These are phyloP conservation scores for Sclerotinia minor DNA, from an alignment of 2,329 filamentous ascomycete species.

Conservation along the genomic window DNA sequence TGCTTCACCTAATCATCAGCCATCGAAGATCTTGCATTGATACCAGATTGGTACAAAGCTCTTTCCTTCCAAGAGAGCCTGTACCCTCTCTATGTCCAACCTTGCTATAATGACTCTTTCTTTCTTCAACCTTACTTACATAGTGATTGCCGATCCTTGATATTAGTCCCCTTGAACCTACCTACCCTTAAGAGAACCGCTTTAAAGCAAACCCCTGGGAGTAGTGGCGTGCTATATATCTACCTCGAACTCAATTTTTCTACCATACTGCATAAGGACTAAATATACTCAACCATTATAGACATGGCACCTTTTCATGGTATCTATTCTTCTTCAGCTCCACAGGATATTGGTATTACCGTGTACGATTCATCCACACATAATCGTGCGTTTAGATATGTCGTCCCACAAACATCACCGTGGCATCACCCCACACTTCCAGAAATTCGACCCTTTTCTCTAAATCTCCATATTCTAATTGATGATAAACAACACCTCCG, in stretches of 20 bases:
- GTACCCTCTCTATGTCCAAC: neutral
- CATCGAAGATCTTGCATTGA: neutral
- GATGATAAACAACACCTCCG: slow-evolving; percentile 16
- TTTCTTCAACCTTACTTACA: neutral
- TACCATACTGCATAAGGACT: neutral
- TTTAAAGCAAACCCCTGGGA: neutral
- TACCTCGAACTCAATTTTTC: neutral
- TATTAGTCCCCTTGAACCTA: neutral
- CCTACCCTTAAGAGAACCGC: too few relatives aligned
- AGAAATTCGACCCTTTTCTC: slow-evolving; percentile 20
- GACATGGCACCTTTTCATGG: slow-evolving; percentile 8
- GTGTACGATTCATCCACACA: neutral
- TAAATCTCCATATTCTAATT: slow-evolving; percentile 2
- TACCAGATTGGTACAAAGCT: neutral
- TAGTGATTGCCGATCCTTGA: neutral
- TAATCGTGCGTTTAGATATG: neutral
- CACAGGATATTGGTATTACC: neutral
- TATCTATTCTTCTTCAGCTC: slow-evolving; percentile 5
- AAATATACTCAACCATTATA: neutral
- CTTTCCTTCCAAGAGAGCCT: neutral
- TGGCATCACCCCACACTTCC: slow-evolving; percentile 16
- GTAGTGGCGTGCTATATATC: neutral
- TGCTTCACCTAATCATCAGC: neutral
- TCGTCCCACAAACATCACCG: neutral
- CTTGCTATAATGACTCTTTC: neutral